phyloP scores from a whole-genome alignment of 495 filamentous ascomycete species.

The Aspergillus nidulans region DNA sequence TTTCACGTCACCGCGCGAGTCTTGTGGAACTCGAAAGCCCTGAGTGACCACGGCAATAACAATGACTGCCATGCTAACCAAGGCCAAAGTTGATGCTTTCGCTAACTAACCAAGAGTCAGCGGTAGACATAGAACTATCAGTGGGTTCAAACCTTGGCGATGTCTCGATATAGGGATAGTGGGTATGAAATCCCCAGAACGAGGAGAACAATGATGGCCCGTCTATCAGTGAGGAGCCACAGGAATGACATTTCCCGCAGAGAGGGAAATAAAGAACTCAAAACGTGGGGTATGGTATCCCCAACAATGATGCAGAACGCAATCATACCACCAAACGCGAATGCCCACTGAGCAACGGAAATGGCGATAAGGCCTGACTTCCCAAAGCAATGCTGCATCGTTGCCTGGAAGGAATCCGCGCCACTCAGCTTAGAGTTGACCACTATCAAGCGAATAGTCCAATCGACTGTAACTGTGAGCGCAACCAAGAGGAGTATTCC shows the following conservation, averaged over 20 bases:
- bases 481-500: constrained; percentile 73
- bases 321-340: constrained; percentile 98
- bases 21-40: constrained; percentile 63
- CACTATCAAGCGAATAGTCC: constrained; percentile 96
- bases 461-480: constrained; percentile 82
- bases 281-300: constrained; percentile 88
- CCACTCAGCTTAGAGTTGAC: constrained; percentile 93
- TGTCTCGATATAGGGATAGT: constrained; percentile 88
- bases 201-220: constrained; percentile 80
- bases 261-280: constrained; percentile 75
- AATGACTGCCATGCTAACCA: constrained; percentile 89
- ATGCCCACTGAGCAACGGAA: constrained; percentile 86
- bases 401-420: constrained; percentile 87
- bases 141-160: constrained; percentile 70
- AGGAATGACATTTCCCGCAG: constrained; percentile 69
- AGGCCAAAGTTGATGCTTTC: constrained; percentile 86
- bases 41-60: constrained; percentile 86
- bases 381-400: constrained; percentile 91
- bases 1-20: constrained; percentile 64
- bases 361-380: constrained; percentile 84
- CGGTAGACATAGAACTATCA: not conserved
- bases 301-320: constrained; percentile 97
- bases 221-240: constrained; percentile 73
- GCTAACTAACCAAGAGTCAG: constrained; percentile 62
- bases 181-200: constrained; percentile 86